Conservation (phyloP, 1,284 basidiomycete genomes). For the Cutaneotrichosporon arboriforme region DNA sequence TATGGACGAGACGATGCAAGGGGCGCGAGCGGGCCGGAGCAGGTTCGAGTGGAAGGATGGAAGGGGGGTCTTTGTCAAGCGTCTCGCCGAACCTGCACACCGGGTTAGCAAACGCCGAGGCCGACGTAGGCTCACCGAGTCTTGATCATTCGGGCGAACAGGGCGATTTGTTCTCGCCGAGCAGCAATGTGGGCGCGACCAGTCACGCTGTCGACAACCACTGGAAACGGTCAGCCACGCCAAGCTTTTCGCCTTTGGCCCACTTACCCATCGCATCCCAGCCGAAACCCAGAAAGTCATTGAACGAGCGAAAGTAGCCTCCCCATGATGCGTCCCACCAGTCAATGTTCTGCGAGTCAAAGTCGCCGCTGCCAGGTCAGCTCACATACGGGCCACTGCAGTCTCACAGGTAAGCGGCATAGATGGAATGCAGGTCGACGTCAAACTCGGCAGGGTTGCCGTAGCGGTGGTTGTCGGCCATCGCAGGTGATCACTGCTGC, state of each 20-base stretch:
- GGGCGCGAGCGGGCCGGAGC: slow-evolving; percentile 51
- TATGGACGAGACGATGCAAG: slow-evolving; percentile 62
- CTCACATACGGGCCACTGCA: not conserved
- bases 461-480: slow-evolving; percentile 39
- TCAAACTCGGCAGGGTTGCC: slow-evolving; percentile 76
- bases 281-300: slow-evolving; percentile 72
- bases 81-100: slow-evolving; percentile 43
- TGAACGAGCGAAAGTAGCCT: slow-evolving; percentile 70
- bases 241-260: not conserved
- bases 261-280: slow-evolving; percentile 67
- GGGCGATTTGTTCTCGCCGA: slow-evolving; percentile 58
- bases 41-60: slow-evolving; percentile 32
- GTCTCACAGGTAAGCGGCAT: slow-evolving; percentile 66
- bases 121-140: slow-evolving; percentile 30
- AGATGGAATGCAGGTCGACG: slow-evolving; percentile 77
- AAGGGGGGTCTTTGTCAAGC: slow-evolving; percentile 40
- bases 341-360: slow-evolving; percentile 64
- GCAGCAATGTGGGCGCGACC: slow-evolving; percentile 74
- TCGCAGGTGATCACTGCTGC: slow-evolving; percentile 4
- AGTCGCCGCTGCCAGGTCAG: slow-evolving; percentile 54
- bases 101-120: not conserved
- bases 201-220: slow-evolving; percentile 66
- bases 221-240: slow-evolving; percentile 26
- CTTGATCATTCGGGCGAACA: slow-evolving; percentile 48
- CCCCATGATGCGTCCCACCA: slow-evolving; percentile 79